Base-by-base conservation (phyloP, 345 rosid genomes). In the Eucalyptus caleyi region DNA sequence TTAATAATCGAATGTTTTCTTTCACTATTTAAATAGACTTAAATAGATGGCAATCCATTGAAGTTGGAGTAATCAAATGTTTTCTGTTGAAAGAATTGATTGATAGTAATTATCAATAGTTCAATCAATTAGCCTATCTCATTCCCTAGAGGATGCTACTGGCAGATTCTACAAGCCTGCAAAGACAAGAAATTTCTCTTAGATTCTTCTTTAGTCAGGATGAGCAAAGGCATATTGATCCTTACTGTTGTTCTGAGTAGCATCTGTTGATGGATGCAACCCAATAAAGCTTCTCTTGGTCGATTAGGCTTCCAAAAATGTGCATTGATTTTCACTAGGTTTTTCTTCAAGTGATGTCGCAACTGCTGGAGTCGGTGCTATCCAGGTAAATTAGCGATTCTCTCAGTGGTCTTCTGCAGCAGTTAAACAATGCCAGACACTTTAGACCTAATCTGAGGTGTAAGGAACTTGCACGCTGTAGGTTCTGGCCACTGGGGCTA, bases 401-500 rank as follows among this genome's bases (percentile, higher is more conserved):
- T 69, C 32, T 54, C 45, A 50, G 87, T 11, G 26, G 9, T 51
- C 30, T 26, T 83, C 81, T 40, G 40, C 50, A 4, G 80, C 69
- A 54, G 26, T 49, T 72, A 42, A 85, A 59, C 69, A 80, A 40
- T 50, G 51, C 50, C 16, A 88, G 82, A 30, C 69, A 67, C 44
- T 89, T 50, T 16, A 42, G n/a, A 32, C 88, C 34, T 87, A 45
- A 81, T 80, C n/a, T 65, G 56, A 37, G 24, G 83, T 72, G 45
- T 67, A 50, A 50, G 32, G 86, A 65, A 50, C 49, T 87, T 37
- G 59, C 47, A 54, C 86, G 81, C 26, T 89, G 86, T 90, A 97
- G 99, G 99, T 98, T 37, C 11, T 94, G 65, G 99, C 98, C 88
- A 98, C 98, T 83, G 99, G 92, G 86, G 87, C 96, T 60, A 92